A percentile compares a stretch with the other conserved stretches of the same genome.
Conservation (phyloP, 495 filamentous ascomycete species). For the Lineolata rhizophorae region DNA sequence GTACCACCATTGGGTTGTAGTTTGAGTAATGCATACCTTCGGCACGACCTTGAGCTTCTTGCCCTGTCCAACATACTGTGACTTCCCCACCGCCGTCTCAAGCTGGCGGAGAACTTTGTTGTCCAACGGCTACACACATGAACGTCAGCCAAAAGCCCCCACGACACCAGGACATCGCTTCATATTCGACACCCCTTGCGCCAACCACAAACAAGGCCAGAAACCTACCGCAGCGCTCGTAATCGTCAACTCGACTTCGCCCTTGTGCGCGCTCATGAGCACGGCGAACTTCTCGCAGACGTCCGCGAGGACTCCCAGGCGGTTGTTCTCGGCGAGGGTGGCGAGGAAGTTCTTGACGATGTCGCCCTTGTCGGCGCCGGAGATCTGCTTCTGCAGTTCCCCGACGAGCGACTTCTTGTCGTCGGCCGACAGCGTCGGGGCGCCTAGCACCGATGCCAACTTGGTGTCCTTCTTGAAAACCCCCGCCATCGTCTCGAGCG, state of each 20-base stretch:
- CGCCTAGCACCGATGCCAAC: constrained; percentile 48
- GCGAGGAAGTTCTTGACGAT: constrained; percentile 84
- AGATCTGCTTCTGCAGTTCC: constrained; percentile 64
- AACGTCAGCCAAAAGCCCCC: background rate
- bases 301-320: constrained; percentile 56
- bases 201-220: too few relatives aligned
- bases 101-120: constrained; percentile 62
- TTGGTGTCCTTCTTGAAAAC: constrained; percentile 62
- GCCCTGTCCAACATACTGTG: constrained; percentile 64
- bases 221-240: constrained; percentile 65
- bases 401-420: constrained; percentile 71
- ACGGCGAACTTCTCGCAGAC: constrained; percentile 71
- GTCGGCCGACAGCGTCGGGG: constrained; percentile 50
- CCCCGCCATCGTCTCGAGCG: constrained; percentile 44
- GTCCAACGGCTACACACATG: constrained; percentile 51
- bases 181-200: too few relatives aligned
- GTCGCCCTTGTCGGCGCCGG: constrained; percentile 44
- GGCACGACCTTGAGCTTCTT: constrained; percentile 95
- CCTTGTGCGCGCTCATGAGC: constrained; percentile 71
- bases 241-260: constrained; percentile 80
- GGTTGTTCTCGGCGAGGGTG: constrained; percentile 88
- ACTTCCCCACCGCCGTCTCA: constrained; percentile 76
- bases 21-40: constrained; percentile 59
- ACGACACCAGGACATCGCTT: too few relatives aligned
- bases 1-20: too few relatives aligned